These are phyloP conservation scores for Stachybotrys chlorohalonatus DNA, from an alignment of 2,329 filamentous ascomycete species.

Conservation along the genomic window DNA sequence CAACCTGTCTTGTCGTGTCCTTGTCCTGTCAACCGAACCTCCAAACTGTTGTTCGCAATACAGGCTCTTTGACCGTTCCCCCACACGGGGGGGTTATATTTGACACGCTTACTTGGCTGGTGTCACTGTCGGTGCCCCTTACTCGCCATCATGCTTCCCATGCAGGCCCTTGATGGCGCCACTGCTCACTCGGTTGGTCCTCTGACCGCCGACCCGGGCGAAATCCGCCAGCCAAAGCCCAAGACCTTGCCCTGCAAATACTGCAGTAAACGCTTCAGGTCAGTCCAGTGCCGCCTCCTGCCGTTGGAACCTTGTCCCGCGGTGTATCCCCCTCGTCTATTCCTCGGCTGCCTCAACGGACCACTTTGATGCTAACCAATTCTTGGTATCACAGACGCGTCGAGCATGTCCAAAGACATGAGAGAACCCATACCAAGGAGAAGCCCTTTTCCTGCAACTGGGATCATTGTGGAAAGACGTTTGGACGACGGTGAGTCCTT, in stretches of 20 bases:
- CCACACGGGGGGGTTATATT: neutral
- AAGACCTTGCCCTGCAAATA: slow-evolving; percentile 55
- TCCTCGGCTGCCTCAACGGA: neutral
- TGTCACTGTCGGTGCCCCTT: neutral
- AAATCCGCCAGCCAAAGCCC: slow-evolving; percentile 48
- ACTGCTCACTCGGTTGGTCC: slow-evolving; percentile 18
- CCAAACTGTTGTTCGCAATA: neutral
- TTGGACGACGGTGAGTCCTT: slow-evolving; percentile 48
- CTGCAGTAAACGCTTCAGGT: slow-evolving; percentile 55
- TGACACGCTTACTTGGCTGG: neutral
- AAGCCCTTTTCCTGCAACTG: slow-evolving; percentile 53
- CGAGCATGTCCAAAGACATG: slow-evolving; percentile 56
- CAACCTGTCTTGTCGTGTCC: neutral
- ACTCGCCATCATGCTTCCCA: slow-evolving; percentile 37
- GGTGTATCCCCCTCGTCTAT: neutral
- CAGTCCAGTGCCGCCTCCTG: slow-evolving; percentile 17
- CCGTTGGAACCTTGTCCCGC: slow-evolving; percentile 3
- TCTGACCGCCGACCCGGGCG: slow-evolving; percentile 29
- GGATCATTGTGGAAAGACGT: slow-evolving; percentile 53
- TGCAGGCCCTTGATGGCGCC: slow-evolving; percentile 42
- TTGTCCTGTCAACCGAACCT: neutral
- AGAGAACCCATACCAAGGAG: slow-evolving; percentile 56
- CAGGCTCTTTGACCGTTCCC: neutral
- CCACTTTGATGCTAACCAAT: neutral
- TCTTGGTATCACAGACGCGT: slow-evolving; percentile 33